Base-by-base conservation (phyloP, 2,329 filamentous ascomycete genomes). In the Coniochaeta sp. region DNA sequence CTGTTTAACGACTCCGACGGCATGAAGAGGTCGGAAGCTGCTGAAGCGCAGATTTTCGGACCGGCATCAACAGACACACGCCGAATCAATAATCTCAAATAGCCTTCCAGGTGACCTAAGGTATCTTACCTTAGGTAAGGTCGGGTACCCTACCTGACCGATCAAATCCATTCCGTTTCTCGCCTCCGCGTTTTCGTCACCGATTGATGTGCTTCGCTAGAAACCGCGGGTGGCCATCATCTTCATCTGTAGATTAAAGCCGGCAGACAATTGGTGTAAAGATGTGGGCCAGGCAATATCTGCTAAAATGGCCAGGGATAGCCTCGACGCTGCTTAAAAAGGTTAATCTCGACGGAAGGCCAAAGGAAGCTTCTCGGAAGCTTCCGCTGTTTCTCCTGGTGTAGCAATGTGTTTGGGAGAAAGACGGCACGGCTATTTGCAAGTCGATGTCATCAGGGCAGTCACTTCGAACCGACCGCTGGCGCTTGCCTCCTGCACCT, bases 191-290 rank as follows among this genome's bases (percentile, higher is more conserved):
- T 58, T 59, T 61, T 61, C 54, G 50, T 52, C 52, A 54, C 30
- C 57, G 61, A 62, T 63, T 62, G 62, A 62, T 60, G 56, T 60
- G 62, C 62, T 52, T 52, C 54, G 38, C 58, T 56, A 58, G 61
- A 65, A 62, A 61, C 42, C 44, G 60, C 59, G 59, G 42, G 62
- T 61, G 59, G 62, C 40, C 62, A 63, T 65, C 62, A 60, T 62
- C 54, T 65, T 65, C 65, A 68, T 68, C 65, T 66, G 59, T 61
- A 64, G 55, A 67, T 59, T 68, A 67, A 69, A 71, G 65, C 67
- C 68, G 67, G 66, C 38, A 40, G 64, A 65, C 63, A 66, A 65
- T 62, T 59, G 61, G 59, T 60, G 64, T 55, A 63, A 62, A 63
- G 63, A 63, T 61, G 61, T 63, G 61, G 63, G 64, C 60, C 38